These are phyloP conservation scores for Suillus spraguei DNA, from an alignment of 768 basidiomycete genomes.

Conservation along the genomic window DNA sequence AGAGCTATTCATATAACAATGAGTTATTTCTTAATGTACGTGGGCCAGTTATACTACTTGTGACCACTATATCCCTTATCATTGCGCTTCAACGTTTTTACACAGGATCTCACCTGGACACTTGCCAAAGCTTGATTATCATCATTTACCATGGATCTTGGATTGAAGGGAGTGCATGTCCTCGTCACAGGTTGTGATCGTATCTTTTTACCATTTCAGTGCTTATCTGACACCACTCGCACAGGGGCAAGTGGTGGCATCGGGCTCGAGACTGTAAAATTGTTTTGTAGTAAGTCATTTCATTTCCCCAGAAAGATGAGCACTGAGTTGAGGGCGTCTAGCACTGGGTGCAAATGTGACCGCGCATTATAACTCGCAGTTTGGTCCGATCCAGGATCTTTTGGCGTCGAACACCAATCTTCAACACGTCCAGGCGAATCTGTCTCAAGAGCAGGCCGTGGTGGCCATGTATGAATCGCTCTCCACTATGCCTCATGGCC, in stretches of 20 bases:
- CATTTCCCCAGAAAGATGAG: not conserved
- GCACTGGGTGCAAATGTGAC: slow-evolving; percentile 74
- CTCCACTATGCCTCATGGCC: slow-evolving; percentile 42
- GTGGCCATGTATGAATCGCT: slow-evolving; percentile 46
- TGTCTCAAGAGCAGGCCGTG: slow-evolving; percentile 60
- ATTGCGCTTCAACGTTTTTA: slow-evolving; percentile 1
- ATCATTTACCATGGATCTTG: slow-evolving; percentile 51
- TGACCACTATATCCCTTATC: slow-evolving; percentile 11
- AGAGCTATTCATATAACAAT: slow-evolving; percentile 1
- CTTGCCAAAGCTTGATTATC: not conserved
- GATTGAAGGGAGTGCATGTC: slow-evolving; percentile 61
- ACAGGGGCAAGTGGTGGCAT: slow-evolving; percentile 78
- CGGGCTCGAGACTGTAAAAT: slow-evolving; percentile 59
- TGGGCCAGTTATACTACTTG: not conserved
- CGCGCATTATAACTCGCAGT: slow-evolving; percentile 67
- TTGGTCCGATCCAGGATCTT: slow-evolving; percentile 43
- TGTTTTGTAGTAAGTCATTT: slow-evolving; percentile 54
- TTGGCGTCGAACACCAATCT: slow-evolving; percentile 33
- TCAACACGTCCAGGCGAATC: slow-evolving; percentile 54
- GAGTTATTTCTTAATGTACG: not conserved
- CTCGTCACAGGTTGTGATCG: slow-evolving; percentile 58
- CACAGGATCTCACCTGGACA: not conserved
- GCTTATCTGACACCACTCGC: not conserved
- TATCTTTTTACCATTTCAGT: not conserved
- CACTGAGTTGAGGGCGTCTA: slow-evolving; percentile 27